Evolutionary conservation across 2,329 filamentous ascomycete genomes (phyloP).

Genomic region (Pezicula carpinea): DNA sequence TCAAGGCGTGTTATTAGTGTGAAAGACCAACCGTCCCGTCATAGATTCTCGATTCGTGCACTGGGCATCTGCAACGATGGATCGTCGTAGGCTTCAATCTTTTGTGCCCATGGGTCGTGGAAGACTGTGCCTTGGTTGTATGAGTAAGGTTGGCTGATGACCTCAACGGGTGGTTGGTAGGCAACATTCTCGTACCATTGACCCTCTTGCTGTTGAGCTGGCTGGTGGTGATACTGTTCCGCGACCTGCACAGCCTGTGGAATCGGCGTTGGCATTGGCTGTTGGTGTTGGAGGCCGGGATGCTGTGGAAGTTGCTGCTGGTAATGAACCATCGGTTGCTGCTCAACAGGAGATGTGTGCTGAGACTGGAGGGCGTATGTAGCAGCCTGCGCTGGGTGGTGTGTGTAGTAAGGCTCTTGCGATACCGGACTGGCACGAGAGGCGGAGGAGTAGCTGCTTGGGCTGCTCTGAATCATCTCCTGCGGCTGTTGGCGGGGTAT

Average conservation of each 20-base stretch:
- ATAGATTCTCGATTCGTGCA: slow-evolving; percentile 52
- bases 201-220: slow-evolving; percentile 38
- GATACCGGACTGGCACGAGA: slow-evolving; percentile 49
- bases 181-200: slow-evolving; percentile 47
- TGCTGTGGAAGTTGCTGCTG: slow-evolving; percentile 25
- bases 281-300: slow-evolving; percentile 14
- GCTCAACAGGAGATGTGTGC: slow-evolving; percentile 42
- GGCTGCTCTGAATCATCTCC: slow-evolving; percentile 53
- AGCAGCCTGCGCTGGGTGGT: slow-evolving; percentile 43
- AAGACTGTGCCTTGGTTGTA: slow-evolving; percentile 45
- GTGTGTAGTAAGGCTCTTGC: slow-evolving; percentile 53
- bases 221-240: slow-evolving; percentile 35
- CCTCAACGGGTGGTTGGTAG: slow-evolving; percentile 54
- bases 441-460: slow-evolving; percentile 51
- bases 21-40: slow-evolving; percentile 14
- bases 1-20: neutral
- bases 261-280: slow-evolving; percentile 24
- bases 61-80: slow-evolving; percentile 55
- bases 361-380: slow-evolving; percentile 41
- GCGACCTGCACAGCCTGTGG: slow-evolving; percentile 29
- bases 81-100: slow-evolving; percentile 52
- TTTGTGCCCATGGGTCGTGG: slow-evolving; percentile 49
- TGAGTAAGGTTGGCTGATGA: slow-evolving; percentile 48
- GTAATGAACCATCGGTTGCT: slow-evolving; percentile 34
- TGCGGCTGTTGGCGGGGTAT: slow-evolving; percentile 35